A percentile compares a stretch with the other conserved stretches of the same genome.
These are phyloP conservation scores for Gossypioides kirkii DNA, from an alignment of 345 rosid species.

Conservation along the genomic window DNA sequence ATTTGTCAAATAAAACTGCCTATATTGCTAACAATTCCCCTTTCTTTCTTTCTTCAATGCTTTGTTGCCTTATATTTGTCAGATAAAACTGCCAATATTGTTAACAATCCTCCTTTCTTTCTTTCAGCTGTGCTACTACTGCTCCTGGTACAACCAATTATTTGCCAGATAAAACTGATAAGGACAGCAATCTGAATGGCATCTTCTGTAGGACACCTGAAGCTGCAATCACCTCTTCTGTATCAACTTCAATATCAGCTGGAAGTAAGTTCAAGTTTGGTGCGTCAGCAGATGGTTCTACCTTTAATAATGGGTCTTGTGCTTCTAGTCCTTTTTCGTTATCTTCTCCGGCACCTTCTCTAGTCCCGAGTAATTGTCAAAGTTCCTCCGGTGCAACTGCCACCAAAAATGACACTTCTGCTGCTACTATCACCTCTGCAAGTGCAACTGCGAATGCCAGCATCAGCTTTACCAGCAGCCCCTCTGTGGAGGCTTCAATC, in stretches of 20 bases:
- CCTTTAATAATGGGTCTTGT: conserved; percentile 39
- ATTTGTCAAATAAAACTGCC: too few species aligned
- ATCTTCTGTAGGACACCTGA: conserved; percentile 20
- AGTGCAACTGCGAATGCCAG: not conserved
- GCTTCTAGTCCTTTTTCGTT: conserved; percentile 26
- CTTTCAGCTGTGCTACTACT: conserved; percentile 42
- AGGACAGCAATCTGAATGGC: conserved; percentile 28
- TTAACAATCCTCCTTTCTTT: too few species aligned
- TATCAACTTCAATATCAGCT: conserved; percentile 31
- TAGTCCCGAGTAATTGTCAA: conserved; percentile 31
- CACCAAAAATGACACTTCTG: conserved; percentile 4
- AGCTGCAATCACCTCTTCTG: conserved; percentile 28
- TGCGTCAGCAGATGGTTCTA: conserved; percentile 24
- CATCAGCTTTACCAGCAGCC: conserved; percentile 8
- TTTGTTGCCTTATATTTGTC: conserved; percentile 2
- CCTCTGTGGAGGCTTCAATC: conserved; percentile 28
- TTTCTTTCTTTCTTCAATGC: conserved; percentile 21
- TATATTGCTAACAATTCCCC: too few species aligned
- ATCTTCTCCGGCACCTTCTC: conserved; percentile 25
- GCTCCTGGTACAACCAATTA: conserved; percentile 31
- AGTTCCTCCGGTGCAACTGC: conserved; percentile 19
- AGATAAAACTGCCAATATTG: too few species aligned
- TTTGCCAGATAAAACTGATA: conserved; percentile 36
- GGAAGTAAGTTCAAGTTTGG: conserved; percentile 42
- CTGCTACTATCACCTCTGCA: conserved; percentile 21